A percentile compares a stretch with the other conserved stretches of the same genome.
Evolutionary conservation across 441 rosid species (phyloP).

Genomic region (Adansonia madagascariensis): DNA sequence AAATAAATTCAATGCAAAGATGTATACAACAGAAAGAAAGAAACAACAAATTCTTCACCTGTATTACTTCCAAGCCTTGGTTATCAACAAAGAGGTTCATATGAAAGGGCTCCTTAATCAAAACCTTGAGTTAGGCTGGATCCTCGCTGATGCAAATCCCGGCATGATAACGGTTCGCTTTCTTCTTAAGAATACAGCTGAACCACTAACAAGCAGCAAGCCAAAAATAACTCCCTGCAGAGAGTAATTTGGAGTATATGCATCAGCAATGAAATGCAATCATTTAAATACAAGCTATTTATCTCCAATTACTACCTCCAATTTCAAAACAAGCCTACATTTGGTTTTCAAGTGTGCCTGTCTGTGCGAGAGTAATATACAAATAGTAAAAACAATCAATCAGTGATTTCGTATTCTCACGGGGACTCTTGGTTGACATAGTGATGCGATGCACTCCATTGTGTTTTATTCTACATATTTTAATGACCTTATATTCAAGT

Average conservation of each 20-base stretch:
- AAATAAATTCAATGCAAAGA: no score
- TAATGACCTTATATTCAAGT: no score
- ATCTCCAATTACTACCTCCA: neutral
- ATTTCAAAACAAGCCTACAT: no score
- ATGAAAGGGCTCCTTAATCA: slow-evolving; percentile 24
- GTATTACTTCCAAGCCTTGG: neutral
- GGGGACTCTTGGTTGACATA: no score
- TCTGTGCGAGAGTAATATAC: no score
- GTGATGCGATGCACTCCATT: no score
- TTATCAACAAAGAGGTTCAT: slow-evolving; percentile 9
- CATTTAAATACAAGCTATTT: neutral
- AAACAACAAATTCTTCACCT: no score
- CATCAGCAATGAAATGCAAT: neutral
- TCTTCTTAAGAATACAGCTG: slow-evolving; percentile 62
- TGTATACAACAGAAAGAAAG: no score
- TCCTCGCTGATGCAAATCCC: slow-evolving; percentile 65
- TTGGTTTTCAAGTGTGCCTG: no score
- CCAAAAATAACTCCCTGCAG: slow-evolving; percentile 59
- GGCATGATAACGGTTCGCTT: slow-evolving; percentile 55
- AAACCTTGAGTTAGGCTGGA: slow-evolving; percentile 67
- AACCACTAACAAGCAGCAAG: slow-evolving; percentile 58
- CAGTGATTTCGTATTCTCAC: no score
- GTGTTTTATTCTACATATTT: no score
- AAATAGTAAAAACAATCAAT: no score
- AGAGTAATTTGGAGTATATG: neutral